Base-by-base conservation (phyloP, 2,329 filamentous ascomycete genomes). In the Pezicula carpinea region DNA sequence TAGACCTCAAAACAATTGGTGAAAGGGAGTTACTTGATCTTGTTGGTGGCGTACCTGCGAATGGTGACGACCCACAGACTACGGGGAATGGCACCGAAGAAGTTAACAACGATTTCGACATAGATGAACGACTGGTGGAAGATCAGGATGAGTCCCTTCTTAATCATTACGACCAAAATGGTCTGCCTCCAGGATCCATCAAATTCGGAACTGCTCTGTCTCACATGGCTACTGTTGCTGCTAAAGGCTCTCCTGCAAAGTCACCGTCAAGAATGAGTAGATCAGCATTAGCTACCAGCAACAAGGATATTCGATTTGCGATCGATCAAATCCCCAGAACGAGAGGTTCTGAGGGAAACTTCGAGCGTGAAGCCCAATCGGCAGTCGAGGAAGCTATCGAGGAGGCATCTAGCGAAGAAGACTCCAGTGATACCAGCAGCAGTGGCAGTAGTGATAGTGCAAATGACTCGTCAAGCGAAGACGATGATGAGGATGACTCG, bases 11-110 rank as follows among this genome's bases (percentile, higher is more conserved):
- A 66, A 95, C 91, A 0, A 96, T 99, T 60, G 85, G 96, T 58
- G 95, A 99, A 64, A 81, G 95, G 56, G 95, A 93, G 1, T 71
- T 99, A 3, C 95, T 96, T 56, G 85, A 87, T 49, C 76, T 99
- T 38, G 95, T 99, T 56, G 77, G 82, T 50, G 55, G 61, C n/a
- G n/a, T 11, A 4, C 26, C 26, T 29, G 13, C 26, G 26, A 29
- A 29, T 29, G 26, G 6, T 11, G 26, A 10, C 8, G 26, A 29
- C 13, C 8, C 26, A 21, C 23, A 14, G 38, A 43, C 19, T 43
- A 49, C 34, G 19, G 15, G 40, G 4, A 26, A 21, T 7, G 29
- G 33, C 31, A 43, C 13, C 15, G 21, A 48, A 17, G 18, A 34
- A 33, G 18, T 17, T 19, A 14, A 17, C 17, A 15, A 18, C 17